phyloP scores from a whole-genome alignment of 2,329 filamentous ascomycete species.

The Pleomassaria siparia region DNA sequence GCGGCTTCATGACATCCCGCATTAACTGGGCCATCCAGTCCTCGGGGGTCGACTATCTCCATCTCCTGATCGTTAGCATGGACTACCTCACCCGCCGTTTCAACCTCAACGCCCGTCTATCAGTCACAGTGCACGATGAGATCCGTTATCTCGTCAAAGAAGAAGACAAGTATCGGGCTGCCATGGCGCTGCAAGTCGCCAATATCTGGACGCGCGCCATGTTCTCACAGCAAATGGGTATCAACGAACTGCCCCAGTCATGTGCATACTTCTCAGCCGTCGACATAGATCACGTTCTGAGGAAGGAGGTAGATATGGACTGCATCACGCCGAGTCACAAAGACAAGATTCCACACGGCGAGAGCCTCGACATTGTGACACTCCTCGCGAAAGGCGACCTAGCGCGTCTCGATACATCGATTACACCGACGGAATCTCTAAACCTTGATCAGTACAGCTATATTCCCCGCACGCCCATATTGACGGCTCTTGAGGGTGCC shows the following conservation, averaged over 20 bases:
- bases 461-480: conserved; percentile 71
- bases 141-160: conserved; percentile 90
- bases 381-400: conserved; percentile 71
- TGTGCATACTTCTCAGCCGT: conserved; percentile 96
- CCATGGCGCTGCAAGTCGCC: conserved; percentile 89
- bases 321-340: conserved; percentile 89
- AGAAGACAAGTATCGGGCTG: conserved; percentile 82
- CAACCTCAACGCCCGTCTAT: conserved; percentile 79
- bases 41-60: conserved; percentile 94
- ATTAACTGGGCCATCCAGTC: conserved; percentile 99
- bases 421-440: conserved; percentile 61
- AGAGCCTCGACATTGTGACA: conserved; percentile 79
- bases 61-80: conserved; percentile 91
- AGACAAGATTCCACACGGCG: conserved; percentile 76
- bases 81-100: conserved; percentile 86
- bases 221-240: conserved; percentile 96
- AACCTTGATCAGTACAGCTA: conserved; percentile 68
- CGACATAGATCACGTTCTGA: conserved; percentile 91
- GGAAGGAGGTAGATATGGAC: conserved; percentile 98
- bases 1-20: conserved; percentile 89
- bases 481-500: conserved; percentile 64
- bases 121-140: conserved; percentile 96
- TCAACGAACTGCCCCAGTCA: conserved; percentile 88
- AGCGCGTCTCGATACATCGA: conserved; percentile 68
- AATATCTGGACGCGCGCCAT: conserved; percentile 97